Conservation (phyloP, 208 protist genomes). For the Leishmania gerbilli region DNA sequence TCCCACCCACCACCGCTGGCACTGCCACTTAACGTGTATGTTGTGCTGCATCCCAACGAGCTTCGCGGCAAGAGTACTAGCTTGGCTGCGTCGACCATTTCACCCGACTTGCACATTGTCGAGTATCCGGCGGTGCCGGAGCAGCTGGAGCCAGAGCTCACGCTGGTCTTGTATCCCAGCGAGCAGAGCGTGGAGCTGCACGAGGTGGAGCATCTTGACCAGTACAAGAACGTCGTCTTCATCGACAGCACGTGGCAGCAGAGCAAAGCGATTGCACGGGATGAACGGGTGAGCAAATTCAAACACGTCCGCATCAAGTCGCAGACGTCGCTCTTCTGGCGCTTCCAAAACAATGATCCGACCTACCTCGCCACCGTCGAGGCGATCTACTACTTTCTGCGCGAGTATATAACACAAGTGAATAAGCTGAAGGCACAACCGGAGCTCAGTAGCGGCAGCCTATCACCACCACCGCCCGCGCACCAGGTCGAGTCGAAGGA, state of each 20-base stretch:
- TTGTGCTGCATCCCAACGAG: constrained; percentile 90
- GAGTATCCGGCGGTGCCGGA: constrained; percentile 73
- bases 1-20: constrained; percentile 71
- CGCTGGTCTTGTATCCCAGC: constrained; percentile 89
- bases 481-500: not conserved
- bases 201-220: constrained; percentile 66
- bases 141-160: constrained; percentile 60
- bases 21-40: constrained; percentile 85
- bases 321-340: constrained; percentile 93
- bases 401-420: constrained; percentile 80
- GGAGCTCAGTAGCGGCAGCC: not conserved
- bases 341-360: constrained; percentile 93
- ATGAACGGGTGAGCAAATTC: constrained; percentile 74
- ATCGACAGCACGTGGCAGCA: constrained; percentile 96
- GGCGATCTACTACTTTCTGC: constrained; percentile 95
- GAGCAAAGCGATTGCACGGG: constrained; percentile 84
- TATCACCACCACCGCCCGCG: not conserved
- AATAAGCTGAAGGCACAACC: constrained; percentile 37
- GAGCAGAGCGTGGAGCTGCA: constrained; percentile 69
- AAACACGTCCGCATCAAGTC: constrained; percentile 83
- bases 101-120: constrained; percentile 80
- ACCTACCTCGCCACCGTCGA: constrained; percentile 94
- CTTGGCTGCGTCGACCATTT: constrained; percentile 90
- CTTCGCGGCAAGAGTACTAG: constrained; percentile 92
- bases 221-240: constrained; percentile 91